Evolutionary conservation across 164 flowering plant species (phyloP).

Genomic region (Umbellularia californica): DNA sequence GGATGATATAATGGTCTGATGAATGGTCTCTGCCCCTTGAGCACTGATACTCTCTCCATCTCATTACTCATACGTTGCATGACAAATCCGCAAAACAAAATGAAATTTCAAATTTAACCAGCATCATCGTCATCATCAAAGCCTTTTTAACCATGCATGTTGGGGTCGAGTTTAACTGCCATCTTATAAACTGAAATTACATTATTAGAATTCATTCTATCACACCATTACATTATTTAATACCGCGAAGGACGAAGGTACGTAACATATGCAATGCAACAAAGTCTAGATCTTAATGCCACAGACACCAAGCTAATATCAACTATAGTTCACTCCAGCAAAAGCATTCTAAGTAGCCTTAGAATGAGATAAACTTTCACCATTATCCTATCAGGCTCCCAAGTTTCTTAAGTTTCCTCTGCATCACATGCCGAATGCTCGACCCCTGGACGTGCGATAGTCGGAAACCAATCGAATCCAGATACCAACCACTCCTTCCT

Average conservation of each 20-base stretch:
- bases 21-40: too few species aligned
- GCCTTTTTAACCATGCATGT: too few species aligned
- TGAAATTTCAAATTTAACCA: too few species aligned
- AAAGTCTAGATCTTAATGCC: background rate
- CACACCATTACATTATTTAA: background rate
- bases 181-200: too few species aligned
- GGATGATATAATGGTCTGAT: too few species aligned
- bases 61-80: too few species aligned
- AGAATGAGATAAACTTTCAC: background rate
- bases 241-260: background rate
- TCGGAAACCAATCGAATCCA: slow-evolving; percentile 54
- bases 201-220: too few species aligned
- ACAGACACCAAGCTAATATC: background rate
- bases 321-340: background rate
- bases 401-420: slow-evolving; percentile 4
- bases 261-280: background rate
- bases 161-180: too few species aligned
- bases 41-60: too few species aligned
- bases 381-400: background rate
- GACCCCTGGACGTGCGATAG: slow-evolving; percentile 22
- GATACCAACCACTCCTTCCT: slow-evolving; percentile 61
- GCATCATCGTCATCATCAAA: too few species aligned
- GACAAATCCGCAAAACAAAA: too few species aligned
- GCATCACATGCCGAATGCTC: slow-evolving; percentile 13
- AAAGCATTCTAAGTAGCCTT: background rate